Evolutionary conservation across 345 rosid genomes (phyloP).

Genomic region (Abelmoschus esculentus): DNA sequence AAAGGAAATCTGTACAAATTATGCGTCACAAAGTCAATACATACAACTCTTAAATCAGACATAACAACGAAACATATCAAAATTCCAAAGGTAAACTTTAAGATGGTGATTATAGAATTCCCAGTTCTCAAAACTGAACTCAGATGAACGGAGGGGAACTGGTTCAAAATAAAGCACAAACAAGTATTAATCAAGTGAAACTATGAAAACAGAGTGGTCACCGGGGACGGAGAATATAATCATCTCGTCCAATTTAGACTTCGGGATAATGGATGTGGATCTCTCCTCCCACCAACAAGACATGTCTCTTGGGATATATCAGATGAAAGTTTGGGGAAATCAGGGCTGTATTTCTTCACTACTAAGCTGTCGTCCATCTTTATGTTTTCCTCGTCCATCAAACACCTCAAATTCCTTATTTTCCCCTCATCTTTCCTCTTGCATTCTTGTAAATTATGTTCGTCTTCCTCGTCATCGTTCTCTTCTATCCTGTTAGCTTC

Average conservation of each 20-base stretch:
- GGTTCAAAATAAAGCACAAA: not conserved
- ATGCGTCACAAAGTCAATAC: not conserved
- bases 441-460: slow-evolving; percentile 8
- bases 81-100: slow-evolving; percentile 6
- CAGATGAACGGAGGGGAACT: not conserved
- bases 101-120: slow-evolving; percentile 3
- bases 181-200: slow-evolving; percentile 1
- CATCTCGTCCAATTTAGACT: slow-evolving; percentile 77
- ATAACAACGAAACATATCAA: not conserved
- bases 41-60: slow-evolving; percentile 6
- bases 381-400: slow-evolving; percentile 59
- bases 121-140: slow-evolving; percentile 16
- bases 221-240: slow-evolving; percentile 6
- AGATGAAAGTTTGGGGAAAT: slow-evolving; percentile 49
- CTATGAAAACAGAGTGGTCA: not conserved
- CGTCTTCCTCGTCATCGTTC: slow-evolving; percentile 17
- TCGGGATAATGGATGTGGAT: slow-evolving; percentile 49
- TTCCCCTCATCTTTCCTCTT: slow-evolving; percentile 14
- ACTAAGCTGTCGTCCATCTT: slow-evolving; percentile 30
- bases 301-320: slow-evolving; percentile 79
- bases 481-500: slow-evolving; percentile 25
- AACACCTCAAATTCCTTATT: slow-evolving; percentile 36
- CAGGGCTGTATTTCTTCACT: slow-evolving; percentile 50
- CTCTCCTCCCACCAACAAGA: slow-evolving; percentile 58
- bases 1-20: slow-evolving; percentile 28